phyloP scores from a whole-genome alignment of 495 filamentous ascomycete species.

The Trichoderma reesei region DNA sequence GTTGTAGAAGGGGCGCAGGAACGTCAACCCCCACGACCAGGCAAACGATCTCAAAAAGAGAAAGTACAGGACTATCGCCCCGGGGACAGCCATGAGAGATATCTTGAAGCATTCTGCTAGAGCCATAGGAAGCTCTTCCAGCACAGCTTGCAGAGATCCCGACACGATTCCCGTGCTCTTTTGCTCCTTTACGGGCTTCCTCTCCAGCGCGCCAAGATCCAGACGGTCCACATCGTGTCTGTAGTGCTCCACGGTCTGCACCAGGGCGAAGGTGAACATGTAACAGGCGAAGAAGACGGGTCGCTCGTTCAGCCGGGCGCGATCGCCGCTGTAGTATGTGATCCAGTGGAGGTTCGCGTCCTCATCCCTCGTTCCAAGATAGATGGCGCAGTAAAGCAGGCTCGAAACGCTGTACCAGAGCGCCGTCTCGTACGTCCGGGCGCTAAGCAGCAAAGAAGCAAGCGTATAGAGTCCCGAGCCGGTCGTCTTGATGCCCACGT shows the following conservation, averaged over 20 bases:
- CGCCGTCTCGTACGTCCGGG: conserved; percentile 55
- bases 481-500: conserved; percentile 63
- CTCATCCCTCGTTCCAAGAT: conserved; percentile 64
- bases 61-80: conserved; percentile 51
- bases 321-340: conserved; percentile 53
- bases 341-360: conserved; percentile 60
- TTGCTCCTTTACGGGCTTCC: conserved; percentile 21
- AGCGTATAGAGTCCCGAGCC: conserved; percentile 57
- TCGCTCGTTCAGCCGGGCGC: conserved; percentile 76
- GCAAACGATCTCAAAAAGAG: conserved; percentile 50
- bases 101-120: conserved; percentile 26
- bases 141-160: conserved; percentile 17
- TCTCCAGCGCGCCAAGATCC: conserved; percentile 31
- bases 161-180: conserved; percentile 25
- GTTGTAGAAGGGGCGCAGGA: conserved; percentile 63
- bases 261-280: conserved; percentile 55
- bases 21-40: conserved; percentile 57
- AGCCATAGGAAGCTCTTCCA: conserved; percentile 25
- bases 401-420: conserved; percentile 69
- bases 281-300: conserved; percentile 70
- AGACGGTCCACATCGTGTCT: conserved; percentile 60
- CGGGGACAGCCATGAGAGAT: conserved; percentile 32
- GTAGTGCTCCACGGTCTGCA: conserved; percentile 62
- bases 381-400: conserved; percentile 71
- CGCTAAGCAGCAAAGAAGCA: conserved; percentile 38